These are phyloP conservation scores for Aspergillus conjunctus DNA, from an alignment of 495 filamentous ascomycete genomes.

Conservation along the genomic window DNA sequence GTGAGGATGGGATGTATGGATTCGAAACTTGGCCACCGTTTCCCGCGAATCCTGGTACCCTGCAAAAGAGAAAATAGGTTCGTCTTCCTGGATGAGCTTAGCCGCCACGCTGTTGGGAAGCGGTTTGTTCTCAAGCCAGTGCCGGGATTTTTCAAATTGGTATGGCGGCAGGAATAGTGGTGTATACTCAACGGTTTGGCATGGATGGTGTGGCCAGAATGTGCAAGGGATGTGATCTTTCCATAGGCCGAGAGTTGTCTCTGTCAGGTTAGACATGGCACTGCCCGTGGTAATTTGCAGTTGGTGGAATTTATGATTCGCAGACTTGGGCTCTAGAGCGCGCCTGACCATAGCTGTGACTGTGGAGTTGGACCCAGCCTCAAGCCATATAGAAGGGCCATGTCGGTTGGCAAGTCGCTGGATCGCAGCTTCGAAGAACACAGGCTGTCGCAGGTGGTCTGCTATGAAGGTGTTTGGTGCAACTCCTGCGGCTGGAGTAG, in stretches of 20 bases:
- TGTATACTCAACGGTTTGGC: conserved; percentile 39
- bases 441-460: conserved; percentile 52
- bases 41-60: conserved; percentile 45
- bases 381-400: conserved; percentile 45
- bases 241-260: conserved; percentile 52
- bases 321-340: conserved; percentile 22
- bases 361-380: conserved; percentile 53
- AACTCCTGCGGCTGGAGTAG: conserved; percentile 29
- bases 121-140: conserved; percentile 43
- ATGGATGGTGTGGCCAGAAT: conserved; percentile 52
- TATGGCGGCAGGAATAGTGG: conserved; percentile 53
- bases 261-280: conserved; percentile 34
- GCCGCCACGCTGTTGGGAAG: conserved; percentile 5
- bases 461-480: conserved; percentile 43
- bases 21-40: conserved; percentile 42
- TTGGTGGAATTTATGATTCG: conserved; percentile 39
- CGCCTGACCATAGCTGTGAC: conserved; percentile 48
- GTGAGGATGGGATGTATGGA: conserved; percentile 46
- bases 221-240: conserved; percentile 37
- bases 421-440: conserved; percentile 54
- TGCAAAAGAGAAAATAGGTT: conserved; percentile 41
- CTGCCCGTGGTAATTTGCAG: conserved; percentile 42
- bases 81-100: not conserved
- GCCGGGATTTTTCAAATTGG: conserved; percentile 51
- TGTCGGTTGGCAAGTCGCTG: conserved; percentile 41